Conservation (phyloP, 164 flowering plant species). For the Macadamia tetraphylla region DNA sequence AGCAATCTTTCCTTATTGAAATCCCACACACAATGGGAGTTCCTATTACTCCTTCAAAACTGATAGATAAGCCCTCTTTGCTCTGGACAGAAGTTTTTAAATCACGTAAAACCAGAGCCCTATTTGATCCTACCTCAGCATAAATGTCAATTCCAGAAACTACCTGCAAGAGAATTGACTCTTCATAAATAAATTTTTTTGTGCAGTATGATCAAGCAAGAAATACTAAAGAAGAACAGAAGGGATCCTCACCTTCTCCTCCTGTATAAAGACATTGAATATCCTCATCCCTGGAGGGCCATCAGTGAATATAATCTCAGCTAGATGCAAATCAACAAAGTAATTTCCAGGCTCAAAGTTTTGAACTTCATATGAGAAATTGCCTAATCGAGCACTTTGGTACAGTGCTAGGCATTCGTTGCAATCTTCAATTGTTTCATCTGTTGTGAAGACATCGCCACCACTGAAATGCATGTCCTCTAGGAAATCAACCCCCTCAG, state of each 20-base stretch:
- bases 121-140: conserved; percentile 51
- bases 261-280: conserved; percentile 63
- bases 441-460: conserved; percentile 43
- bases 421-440: conserved; percentile 24
- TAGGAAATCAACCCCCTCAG: conserved; percentile 24
- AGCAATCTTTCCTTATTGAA: conserved; percentile 35
- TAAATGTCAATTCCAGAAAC: conserved; percentile 45
- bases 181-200: conserved; percentile 3
- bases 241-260: conserved; percentile 41
- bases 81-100: conserved; percentile 31
- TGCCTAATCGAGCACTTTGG: conserved; percentile 56
- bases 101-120: conserved; percentile 43
- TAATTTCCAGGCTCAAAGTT: conserved; percentile 39
- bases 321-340: conserved; percentile 47
- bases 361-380: conserved; percentile 40
- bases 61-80: conserved; percentile 38
- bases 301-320: conserved; percentile 52
- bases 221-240: not conserved
- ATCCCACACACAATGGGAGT: conserved; percentile 54
- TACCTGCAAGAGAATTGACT: conserved; percentile 35
- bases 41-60: conserved; percentile 54
- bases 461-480: conserved; percentile 39
- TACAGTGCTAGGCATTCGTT: conserved; percentile 30
- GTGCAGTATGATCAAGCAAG: not conserved
- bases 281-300: conserved; percentile 61